Conservation (phyloP, 129 eudicot genomes). For the Tagetes patula region DNA sequence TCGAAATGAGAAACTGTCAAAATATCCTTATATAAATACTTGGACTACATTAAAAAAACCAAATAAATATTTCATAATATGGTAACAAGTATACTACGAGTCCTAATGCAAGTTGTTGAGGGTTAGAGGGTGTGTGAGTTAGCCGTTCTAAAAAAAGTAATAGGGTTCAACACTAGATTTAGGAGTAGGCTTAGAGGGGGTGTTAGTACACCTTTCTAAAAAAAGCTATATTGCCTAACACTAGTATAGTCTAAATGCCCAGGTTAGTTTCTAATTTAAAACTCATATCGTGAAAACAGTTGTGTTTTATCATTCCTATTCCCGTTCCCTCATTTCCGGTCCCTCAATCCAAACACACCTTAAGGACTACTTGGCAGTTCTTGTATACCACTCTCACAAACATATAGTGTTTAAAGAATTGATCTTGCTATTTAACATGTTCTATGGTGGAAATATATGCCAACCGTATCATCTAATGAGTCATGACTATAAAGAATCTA, state of each 20-base stretch:
- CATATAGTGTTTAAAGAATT: not conserved
- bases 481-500: not conserved
- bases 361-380: slow-evolving; percentile 13
- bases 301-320: not conserved
- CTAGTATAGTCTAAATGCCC: not conserved
- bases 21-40: not conserved
- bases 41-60: not conserved
- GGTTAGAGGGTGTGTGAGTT: too few species aligned
- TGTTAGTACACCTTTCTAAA: too few species aligned
- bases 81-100: not conserved
- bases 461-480: not conserved
- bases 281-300: not conserved
- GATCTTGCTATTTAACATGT: not conserved
- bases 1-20: too few species aligned
- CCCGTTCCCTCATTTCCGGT: not conserved
- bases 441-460: not conserved
- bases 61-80: not conserved
- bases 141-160: too few species aligned
- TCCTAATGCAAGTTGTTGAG: not conserved
- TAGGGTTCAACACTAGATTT: too few species aligned
- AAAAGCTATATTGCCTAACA: not conserved
- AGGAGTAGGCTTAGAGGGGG: too few species aligned
- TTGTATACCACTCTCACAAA: not conserved
- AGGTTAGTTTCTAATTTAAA: not conserved
- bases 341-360: not conserved